phyloP scores from a whole-genome alignment of 345 rosid species.

The Bretschneidera sinensis region DNA sequence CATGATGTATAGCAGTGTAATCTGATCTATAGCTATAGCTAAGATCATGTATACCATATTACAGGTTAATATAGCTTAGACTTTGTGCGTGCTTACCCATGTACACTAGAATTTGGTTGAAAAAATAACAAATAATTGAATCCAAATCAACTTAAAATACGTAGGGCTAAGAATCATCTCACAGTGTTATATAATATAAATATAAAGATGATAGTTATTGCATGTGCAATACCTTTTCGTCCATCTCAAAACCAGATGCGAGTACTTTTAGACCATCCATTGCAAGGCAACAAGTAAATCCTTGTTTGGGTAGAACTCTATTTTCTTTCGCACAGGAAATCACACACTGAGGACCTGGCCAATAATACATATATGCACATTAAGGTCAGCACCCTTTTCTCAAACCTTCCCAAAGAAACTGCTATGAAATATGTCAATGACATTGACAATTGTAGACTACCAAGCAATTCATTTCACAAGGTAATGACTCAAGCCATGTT shows the following conservation, averaged over 20 bases:
- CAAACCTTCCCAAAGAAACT: not conserved
- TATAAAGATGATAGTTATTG: not conserved
- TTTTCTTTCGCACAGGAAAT: constrained; percentile 84
- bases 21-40: no score
- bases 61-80: no score
- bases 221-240: constrained; percentile 63
- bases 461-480: not conserved
- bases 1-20: no score
- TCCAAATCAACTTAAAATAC: no score
- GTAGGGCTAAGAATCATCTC: no score
- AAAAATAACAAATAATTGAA: no score
- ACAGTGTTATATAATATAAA: no score
- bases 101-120: no score
- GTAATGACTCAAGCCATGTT: not conserved
- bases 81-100: no score
- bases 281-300: constrained; percentile 86
- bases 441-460: not conserved
- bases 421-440: not conserved
- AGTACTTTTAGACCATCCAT: constrained; percentile 89
- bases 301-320: constrained; percentile 64
- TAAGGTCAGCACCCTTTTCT: not conserved
- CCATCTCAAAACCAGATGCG: constrained; percentile 77
- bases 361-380: constrained; percentile 10
- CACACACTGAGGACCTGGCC: constrained; percentile 85
- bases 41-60: no score